phyloP scores from a whole-genome alignment of 495 filamentous ascomycete genomes.

The Penicillium egyptiacum region DNA sequence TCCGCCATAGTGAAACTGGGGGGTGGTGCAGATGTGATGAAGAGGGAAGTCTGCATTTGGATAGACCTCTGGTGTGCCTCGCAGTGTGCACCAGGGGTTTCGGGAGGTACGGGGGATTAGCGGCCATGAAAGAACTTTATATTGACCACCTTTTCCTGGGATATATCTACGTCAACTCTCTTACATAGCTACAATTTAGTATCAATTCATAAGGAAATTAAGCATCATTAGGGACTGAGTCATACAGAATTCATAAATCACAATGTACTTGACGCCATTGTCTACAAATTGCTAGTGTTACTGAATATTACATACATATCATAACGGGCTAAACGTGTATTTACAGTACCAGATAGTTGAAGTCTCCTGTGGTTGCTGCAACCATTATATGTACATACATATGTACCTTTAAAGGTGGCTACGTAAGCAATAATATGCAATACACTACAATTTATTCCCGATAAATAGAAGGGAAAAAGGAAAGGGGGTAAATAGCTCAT shows the following conservation, averaged over 20 bases:
- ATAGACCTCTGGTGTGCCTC: neutral
- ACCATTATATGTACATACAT: neutral
- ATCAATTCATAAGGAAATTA: neutral
- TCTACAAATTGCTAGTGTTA: neutral
- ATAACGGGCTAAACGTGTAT: neutral
- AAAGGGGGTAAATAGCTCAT: neutral
- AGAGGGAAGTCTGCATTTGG: neutral
- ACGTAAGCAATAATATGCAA: neutral
- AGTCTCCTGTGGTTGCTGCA: no score
- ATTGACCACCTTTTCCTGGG: neutral
- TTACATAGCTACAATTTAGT: neutral
- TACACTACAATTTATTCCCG: neutral
- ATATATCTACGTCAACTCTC: neutral
- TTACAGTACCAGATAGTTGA: neutral
- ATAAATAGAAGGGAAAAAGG: neutral
- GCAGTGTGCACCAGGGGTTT: neutral
- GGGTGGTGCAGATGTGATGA: neutral
- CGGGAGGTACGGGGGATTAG: neutral
- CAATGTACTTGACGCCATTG: neutral
- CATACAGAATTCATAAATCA: neutral
- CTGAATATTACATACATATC: no score
- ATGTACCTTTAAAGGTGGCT: neutral
- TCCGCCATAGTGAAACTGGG: slow-evolving; percentile 15
- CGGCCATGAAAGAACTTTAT: neutral
- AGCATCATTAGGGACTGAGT: neutral